Conservation (phyloP, 768 basidiomycete genomes). For the Collybiopsis confluens region DNA sequence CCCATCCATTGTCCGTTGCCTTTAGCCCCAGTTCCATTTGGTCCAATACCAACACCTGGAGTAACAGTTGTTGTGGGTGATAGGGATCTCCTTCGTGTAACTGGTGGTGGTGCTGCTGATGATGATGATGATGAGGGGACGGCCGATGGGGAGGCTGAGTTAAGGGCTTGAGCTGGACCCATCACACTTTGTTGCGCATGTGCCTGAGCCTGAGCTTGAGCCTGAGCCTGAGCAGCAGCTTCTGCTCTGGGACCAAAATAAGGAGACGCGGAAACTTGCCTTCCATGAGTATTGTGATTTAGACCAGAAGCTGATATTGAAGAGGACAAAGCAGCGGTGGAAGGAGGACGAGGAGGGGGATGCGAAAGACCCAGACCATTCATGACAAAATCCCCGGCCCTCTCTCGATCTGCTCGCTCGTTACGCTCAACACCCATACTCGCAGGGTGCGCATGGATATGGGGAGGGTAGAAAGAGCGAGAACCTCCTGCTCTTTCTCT, state of each 20-base stretch:
- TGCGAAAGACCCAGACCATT: neutral
- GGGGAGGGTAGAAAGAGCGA: too few relatives aligned
- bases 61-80: neutral
- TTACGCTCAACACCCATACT: neutral
- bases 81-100: neutral
- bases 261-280: neutral
- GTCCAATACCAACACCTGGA: conserved; percentile 3
- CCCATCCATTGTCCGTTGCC: conserved; percentile 15
- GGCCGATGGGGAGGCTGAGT: neutral
- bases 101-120: too few relatives aligned
- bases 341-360: neutral
- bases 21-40: conserved; percentile 6
- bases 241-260: conserved; percentile 1
- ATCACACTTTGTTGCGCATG: neutral
- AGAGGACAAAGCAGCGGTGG: neutral
- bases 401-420: neutral
- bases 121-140: too few relatives aligned
- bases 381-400: neutral
- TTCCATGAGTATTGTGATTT: neutral
- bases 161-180: neutral
- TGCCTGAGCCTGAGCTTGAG: neutral
- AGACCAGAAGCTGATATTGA: neutral
- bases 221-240: neutral
- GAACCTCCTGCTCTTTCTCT: neutral
- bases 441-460: neutral